Conservation (phyloP, 768 basidiomycete species). For the Cystofilobasidium capitatum region DNA sequence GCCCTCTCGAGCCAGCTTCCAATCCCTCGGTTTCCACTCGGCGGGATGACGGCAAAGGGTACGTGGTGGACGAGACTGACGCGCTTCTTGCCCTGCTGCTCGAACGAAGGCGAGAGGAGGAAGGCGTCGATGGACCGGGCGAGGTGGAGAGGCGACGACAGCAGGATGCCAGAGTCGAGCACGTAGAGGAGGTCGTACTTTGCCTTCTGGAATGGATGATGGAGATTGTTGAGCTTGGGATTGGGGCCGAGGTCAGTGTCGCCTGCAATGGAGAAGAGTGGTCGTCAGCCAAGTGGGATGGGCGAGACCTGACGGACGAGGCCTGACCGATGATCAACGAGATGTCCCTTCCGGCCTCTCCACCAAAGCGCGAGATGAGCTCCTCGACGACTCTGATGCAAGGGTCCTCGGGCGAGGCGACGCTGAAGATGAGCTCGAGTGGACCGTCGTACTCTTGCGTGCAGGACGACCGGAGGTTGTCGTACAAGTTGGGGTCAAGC, state of each 20-base stretch:
- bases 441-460: constrained; percentile 66
- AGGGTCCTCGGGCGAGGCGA: constrained; percentile 80
- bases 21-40: constrained; percentile 43
- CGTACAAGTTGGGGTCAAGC: constrained; percentile 86
- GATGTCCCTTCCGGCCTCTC: constrained; percentile 41
- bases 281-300: no score
- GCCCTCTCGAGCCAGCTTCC: constrained; percentile 84
- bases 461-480: constrained; percentile 91
- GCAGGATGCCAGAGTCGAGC: constrained; percentile 86
- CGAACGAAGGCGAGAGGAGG: constrained; percentile 8
- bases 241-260: constrained; percentile 80
- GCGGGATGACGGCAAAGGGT: constrained; percentile 71
- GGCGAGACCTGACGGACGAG: constrained; percentile 20
- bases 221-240: constrained; percentile 94
- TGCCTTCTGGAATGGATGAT: constrained; percentile 70
- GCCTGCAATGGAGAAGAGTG: constrained; percentile 44
- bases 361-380: constrained; percentile 66
- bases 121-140: constrained; percentile 76
- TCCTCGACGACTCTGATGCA: constrained; percentile 73
- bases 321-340: constrained; percentile 68
- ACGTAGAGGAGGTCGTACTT: constrained; percentile 89
- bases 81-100: constrained; percentile 36
- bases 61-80: constrained; percentile 91
- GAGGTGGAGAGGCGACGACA: constrained; percentile 61
- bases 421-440: constrained; percentile 81